Conservation (phyloP, 1,284 basidiomycete species). For the Sporisorium iseilematis-ciliati region DNA sequence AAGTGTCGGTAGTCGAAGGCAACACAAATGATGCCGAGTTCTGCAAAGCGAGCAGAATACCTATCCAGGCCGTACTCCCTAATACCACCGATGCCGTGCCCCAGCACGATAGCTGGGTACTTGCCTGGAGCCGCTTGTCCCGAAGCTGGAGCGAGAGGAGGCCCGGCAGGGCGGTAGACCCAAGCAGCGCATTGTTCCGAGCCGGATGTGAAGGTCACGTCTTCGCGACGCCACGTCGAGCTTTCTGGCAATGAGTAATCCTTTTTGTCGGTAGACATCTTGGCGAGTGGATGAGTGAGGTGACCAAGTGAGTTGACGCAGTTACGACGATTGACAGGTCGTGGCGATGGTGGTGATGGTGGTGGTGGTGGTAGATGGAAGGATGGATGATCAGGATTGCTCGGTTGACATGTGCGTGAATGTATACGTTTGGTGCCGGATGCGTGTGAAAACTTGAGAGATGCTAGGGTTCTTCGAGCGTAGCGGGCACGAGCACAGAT, state of each 20-base stretch:
- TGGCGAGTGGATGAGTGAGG: too few species aligned
- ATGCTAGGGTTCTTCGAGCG: too few species aligned
- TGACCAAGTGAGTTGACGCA: not conserved
- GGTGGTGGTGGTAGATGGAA: too few species aligned
- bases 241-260: not conserved
- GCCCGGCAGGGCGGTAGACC: slow-evolving; percentile 34
- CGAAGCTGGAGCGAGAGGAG: slow-evolving; percentile 2
- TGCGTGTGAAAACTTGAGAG: too few species aligned
- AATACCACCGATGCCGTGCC: slow-evolving; percentile 53
- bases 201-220: slow-evolving; percentile 35
- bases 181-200: slow-evolving; percentile 37
- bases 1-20: slow-evolving; percentile 60
- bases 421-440: too few species aligned
- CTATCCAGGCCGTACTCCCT: slow-evolving; percentile 53
- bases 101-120: slow-evolving; percentile 50
- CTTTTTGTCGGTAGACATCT: not conserved
- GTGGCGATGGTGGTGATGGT: too few species aligned
- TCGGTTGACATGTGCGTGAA: too few species aligned
- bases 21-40: slow-evolving; percentile 47
- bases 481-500: too few species aligned
- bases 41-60: slow-evolving; percentile 34
- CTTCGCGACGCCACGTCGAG: slow-evolving; percentile 25
- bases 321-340: too few species aligned
- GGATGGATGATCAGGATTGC: too few species aligned
- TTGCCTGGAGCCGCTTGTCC: not conserved